Percentiles rank a stretch among this genome's conserved stretches.
phyloP scores from a whole-genome alignment of 2,329 filamentous ascomycete species.

The Fusarium sp. region DNA sequence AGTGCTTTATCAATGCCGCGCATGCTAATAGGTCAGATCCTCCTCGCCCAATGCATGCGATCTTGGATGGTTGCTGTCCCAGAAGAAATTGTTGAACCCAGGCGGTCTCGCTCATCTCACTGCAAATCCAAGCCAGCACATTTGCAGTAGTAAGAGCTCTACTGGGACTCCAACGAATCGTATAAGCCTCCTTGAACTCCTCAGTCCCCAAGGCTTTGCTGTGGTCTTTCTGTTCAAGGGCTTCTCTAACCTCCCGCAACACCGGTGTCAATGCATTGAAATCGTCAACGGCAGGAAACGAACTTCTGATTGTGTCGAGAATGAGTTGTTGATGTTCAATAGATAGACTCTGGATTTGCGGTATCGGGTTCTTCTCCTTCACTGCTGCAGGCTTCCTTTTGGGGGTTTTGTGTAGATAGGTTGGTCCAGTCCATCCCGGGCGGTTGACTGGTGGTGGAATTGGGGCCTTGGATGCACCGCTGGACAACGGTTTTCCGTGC shows the following conservation, averaged over 20 bases:
- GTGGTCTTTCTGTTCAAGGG: conserved; percentile 16
- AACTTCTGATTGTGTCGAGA: conserved; percentile 17
- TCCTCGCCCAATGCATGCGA: conserved; percentile 3
- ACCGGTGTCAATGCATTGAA: conserved; percentile 3
- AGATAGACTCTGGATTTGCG: conserved; percentile 3
- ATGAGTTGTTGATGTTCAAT: conserved; percentile 7
- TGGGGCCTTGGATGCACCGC: conserved; percentile 15
- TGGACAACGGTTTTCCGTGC: conserved; percentile 2
- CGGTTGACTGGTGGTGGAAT: conserved; percentile 14
- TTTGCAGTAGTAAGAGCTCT: conserved; percentile 3
- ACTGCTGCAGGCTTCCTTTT: conserved; percentile 1
- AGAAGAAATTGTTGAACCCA: conserved; percentile 5
- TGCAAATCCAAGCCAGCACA: conserved; percentile 16
- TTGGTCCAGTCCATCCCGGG: conserved; percentile 16
- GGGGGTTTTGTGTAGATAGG: conserved; percentile 11
- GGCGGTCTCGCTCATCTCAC: background rate
- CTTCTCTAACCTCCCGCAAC: conserved; percentile 9
- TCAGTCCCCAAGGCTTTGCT: background rate
- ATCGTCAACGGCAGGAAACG: conserved; percentile 6
- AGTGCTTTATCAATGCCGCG: background rate
- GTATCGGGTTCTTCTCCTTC: background rate
- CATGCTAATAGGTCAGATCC: conserved; percentile 8
- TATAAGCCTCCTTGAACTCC: conserved; percentile 11
- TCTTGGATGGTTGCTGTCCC: background rate
- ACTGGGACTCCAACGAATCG: conserved; percentile 13